Conservation (phyloP, 352 stramenopile genomes). For the Globisporangium nodosum region DNA sequence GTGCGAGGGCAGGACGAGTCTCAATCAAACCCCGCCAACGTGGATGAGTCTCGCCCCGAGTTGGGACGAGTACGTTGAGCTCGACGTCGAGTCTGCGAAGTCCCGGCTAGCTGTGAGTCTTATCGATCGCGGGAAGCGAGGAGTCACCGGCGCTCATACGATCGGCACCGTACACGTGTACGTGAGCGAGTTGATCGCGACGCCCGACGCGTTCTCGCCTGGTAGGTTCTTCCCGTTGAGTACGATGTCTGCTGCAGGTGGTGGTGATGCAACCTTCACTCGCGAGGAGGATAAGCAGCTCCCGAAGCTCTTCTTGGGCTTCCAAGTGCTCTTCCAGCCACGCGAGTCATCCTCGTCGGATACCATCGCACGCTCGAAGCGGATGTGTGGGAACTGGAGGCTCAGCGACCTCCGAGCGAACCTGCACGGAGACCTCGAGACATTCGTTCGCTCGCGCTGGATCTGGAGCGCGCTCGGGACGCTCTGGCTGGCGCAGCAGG, state of each 20-base stretch:
- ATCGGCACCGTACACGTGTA: constrained; percentile 37
- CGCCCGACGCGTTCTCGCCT: constrained; percentile 9
- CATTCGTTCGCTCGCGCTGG: constrained; percentile 40
- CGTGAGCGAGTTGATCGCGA: constrained; percentile 31
- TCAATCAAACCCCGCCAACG: constrained; percentile 26
- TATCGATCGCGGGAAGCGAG: constrained; percentile 25
- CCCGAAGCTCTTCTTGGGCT: constrained; percentile 12
- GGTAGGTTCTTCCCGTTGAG: constrained; percentile 18
- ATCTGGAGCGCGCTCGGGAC: constrained; percentile 52
- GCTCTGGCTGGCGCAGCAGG: constrained; percentile 33
- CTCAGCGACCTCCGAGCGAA: constrained; percentile 29
- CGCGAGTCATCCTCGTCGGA: not conserved
- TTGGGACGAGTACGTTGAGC: constrained; percentile 61
- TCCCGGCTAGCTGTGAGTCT: constrained; percentile 36
- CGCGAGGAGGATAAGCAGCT: constrained; percentile 12
- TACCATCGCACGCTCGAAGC: not conserved
- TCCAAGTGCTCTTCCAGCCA: constrained; percentile 11
- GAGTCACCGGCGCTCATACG: constrained; percentile 11
- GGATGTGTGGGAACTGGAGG: constrained; percentile 39
- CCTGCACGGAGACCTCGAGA: constrained; percentile 45
- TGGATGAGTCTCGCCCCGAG: constrained; percentile 56
- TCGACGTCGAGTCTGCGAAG: constrained; percentile 33
- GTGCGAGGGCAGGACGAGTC: constrained; percentile 28
- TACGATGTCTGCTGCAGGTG: not conserved
- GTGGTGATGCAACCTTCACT: not conserved